Evolutionary conservation across 163 green algal species (phyloP), one percentile per base, ranked within the genome.

Genomic region (Volvox carteri): DNA sequence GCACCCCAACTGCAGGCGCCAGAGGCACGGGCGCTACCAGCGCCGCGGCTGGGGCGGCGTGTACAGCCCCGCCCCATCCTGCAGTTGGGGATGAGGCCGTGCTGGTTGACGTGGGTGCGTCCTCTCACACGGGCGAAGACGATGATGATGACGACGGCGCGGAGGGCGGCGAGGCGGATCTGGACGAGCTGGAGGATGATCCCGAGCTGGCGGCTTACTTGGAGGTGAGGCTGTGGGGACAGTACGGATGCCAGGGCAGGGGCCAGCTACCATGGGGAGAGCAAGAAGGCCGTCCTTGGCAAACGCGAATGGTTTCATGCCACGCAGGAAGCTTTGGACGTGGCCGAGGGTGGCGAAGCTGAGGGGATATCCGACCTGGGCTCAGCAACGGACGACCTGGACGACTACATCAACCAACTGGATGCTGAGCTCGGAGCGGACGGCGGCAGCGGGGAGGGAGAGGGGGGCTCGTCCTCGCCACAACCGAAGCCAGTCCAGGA

Each of bases 351-450:
- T 39, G 91, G 50, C 67, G 74, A 78, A 42, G 87, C 46, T 42
- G 86, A 89, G 84, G 60, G 80, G 23, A 19, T 68, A 30, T 65
- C 42, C 37, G 86, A 52, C 58, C 75, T 81, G 56, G 85, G 41
- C 0, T 86, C 79, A 9, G 89, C 88, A 19, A 25, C 78, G 11
- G 92, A 93, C 19, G 90, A 95, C 84, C 73, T 95, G 52, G 92
- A 93, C 33, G 87, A 93, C 44, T 96, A 95, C 89, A 93, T 96
- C 79, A 96, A 96, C 84, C 48, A 92, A 48, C 88, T 95, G 44
- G 91, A 90, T 14, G 90, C 83, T 44, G 89, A 90, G 84, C 67
- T 74, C 79, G 74, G 68, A 25, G n/a, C 28, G 25, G 50, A 75
- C 56, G 70, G 50, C 4, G 52, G 25, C 46, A 41, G 23, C 33